A percentile compares a stretch with the other conserved stretches of the same genome.
Conservation (phyloP, 2,329 filamentous ascomycete species). For the Lachnellula cervina region DNA sequence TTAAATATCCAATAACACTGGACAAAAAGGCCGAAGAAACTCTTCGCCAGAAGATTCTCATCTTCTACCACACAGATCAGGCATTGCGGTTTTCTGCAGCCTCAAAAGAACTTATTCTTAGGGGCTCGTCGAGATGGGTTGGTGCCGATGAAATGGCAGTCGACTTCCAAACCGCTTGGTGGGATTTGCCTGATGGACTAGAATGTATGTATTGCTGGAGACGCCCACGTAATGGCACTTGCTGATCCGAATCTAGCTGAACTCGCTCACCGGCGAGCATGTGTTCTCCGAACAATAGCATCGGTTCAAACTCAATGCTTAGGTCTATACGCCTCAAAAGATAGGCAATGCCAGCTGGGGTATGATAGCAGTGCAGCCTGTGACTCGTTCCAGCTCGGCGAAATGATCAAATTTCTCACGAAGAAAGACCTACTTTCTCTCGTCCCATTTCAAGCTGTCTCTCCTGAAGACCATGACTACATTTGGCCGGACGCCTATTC, state of each 20-base stretch:
- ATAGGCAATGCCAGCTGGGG: conserved; percentile 64
- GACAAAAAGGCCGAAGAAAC: conserved; percentile 55
- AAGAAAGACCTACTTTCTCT: conserved; percentile 57
- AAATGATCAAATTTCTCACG: conserved; percentile 68
- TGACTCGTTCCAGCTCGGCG: conserved; percentile 73
- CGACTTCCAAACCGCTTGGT: conserved; percentile 53
- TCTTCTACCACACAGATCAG: conserved; percentile 61
- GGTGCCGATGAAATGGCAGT: conserved; percentile 28
- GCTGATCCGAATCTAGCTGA: conserved; percentile 46
- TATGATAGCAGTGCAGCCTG: conserved; percentile 69
- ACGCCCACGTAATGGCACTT: conserved; percentile 1
- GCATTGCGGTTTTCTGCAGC: conserved; percentile 54
- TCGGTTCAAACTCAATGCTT: conserved; percentile 67
- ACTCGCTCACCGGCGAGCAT: conserved; percentile 59
- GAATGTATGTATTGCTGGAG: conserved; percentile 45
- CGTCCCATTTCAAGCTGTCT: conserved; percentile 48
- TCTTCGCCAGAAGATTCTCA: conserved; percentile 63
- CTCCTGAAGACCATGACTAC: conserved; percentile 34
- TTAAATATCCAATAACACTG: conserved; percentile 50
- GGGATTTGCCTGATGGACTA: conserved; percentile 64
- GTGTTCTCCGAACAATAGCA: conserved; percentile 63
- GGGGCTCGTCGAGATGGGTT: conserved; percentile 49
- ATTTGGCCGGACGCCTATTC: conserved; percentile 39
- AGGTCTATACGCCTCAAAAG: conserved; percentile 60
- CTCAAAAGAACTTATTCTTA: conserved; percentile 61